Percentiles rank a stretch among this genome's conserved stretches.
Conservation (phyloP, 768 basidiomycete species). For the Exidia glandulosa region DNA sequence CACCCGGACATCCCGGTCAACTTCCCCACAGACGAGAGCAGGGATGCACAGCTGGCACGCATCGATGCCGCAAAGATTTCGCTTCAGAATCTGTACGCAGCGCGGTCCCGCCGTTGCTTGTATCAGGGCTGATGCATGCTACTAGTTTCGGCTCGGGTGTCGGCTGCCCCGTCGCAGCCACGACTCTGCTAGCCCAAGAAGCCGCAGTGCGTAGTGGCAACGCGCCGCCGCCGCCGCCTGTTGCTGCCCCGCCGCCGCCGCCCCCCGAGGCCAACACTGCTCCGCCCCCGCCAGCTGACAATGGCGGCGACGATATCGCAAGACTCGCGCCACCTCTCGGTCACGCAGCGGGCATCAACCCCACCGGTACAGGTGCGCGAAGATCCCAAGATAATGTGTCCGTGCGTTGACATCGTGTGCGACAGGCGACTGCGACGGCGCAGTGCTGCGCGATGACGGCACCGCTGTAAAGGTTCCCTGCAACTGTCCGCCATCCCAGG, state of each 20-base stretch:
- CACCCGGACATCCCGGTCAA: constrained; percentile 47
- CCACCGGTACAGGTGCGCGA: constrained; percentile 27
- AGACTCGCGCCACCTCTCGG: constrained; percentile 49
- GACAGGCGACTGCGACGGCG: constrained; percentile 62
- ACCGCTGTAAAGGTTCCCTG: constrained; percentile 52
- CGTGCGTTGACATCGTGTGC: no score
- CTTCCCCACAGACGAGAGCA: constrained; percentile 53
- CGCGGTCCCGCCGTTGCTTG: no score
- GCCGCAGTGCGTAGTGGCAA: not conserved
- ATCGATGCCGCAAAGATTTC: constrained; percentile 51
- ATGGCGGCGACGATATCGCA: not conserved
- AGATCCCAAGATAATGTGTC: no score
- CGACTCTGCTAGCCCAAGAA: constrained; percentile 32
- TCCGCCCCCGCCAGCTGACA: not conserved
- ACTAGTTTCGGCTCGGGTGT: constrained; percentile 47
- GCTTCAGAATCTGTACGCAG: constrained; percentile 68
- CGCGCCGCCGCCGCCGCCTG: no score
- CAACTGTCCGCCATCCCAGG: constrained; percentile 47
- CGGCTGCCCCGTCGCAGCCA: constrained; percentile 57
- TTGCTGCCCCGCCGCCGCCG: no score
- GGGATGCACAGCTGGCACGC: constrained; percentile 41
- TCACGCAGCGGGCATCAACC: constrained; percentile 42
- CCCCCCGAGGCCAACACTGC: not conserved
- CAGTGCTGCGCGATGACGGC: constrained; percentile 44
- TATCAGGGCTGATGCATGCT: no score